These are phyloP conservation scores for Diaporthe citri DNA, from an alignment of 2,329 filamentous ascomycete species.

Conservation along the genomic window DNA sequence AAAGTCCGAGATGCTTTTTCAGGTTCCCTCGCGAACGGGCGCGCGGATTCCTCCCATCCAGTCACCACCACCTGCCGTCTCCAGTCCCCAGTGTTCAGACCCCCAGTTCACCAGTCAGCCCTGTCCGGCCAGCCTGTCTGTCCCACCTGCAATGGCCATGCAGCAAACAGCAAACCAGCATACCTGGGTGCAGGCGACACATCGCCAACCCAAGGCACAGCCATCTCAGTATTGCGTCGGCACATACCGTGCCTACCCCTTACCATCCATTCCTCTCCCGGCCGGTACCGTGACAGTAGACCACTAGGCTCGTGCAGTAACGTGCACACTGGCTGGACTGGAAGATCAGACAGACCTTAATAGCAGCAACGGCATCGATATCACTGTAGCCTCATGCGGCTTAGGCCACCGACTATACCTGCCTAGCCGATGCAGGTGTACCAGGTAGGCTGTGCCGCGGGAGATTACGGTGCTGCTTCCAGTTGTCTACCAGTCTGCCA, in stretches of 20 bases:
- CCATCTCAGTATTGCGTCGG: neutral
- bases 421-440: neutral
- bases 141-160: constrained; percentile 28
- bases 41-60: neutral
- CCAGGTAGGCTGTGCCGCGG: neutral
- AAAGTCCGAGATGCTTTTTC: constrained; percentile 29
- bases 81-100: neutral
- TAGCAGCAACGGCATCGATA: constrained; percentile 18
- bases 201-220: neutral
- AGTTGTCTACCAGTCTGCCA: neutral
- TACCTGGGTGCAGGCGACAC: neutral
- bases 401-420: neutral
- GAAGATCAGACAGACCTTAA: constrained; percentile 23
- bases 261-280: neutral
- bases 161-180: neutral
- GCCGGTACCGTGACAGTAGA: neutral
- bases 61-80: neutral
- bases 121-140: constrained; percentile 15
- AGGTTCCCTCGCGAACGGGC: constrained; percentile 18
- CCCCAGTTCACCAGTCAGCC: constrained; percentile 1
- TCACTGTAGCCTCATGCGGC: constrained; percentile 5
- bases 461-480: constrained; percentile 17
- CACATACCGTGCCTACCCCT: neutral
- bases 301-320: neutral
- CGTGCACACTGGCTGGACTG: constrained; percentile 7